phyloP scores from a whole-genome alignment of 768 basidiomycete species.

The Vishniacozyma victoriae region DNA sequence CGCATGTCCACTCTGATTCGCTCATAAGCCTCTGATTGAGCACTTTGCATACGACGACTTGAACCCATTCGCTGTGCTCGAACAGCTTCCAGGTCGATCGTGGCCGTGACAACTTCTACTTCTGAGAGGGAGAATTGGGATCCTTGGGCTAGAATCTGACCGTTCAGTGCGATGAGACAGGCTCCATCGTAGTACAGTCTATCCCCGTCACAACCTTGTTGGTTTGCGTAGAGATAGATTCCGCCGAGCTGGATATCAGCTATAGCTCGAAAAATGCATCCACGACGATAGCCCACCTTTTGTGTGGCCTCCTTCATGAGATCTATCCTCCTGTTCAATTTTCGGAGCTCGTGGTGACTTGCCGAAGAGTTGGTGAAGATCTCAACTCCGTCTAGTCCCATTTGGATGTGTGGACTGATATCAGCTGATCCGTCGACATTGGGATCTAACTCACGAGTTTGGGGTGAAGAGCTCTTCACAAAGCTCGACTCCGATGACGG shows the following conservation, averaged over 20 bases:
- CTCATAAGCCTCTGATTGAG: slow-evolving; percentile 65
- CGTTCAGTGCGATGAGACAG: slow-evolving; percentile 92
- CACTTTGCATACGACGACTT: slow-evolving; percentile 86
- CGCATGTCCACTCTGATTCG: slow-evolving; percentile 77
- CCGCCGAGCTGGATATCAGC: slow-evolving; percentile 70
- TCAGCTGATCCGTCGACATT: no score
- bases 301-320: slow-evolving; percentile 93
- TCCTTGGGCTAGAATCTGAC: slow-evolving; percentile 84
- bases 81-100: slow-evolving; percentile 94
- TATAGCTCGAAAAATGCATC: neutral
- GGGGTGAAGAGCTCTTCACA: slow-evolving; percentile 99
- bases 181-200: slow-evolving; percentile 97
- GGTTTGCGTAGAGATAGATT: slow-evolving; percentile 95
- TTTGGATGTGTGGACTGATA: slow-evolving; percentile 83
- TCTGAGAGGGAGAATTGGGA: slow-evolving; percentile 93
- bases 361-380: slow-evolving; percentile 99
- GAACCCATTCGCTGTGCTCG: slow-evolving; percentile 74
- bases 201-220: slow-evolving; percentile 98
- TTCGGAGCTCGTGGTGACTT: slow-evolving; percentile 97
- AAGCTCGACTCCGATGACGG: slow-evolving; percentile 91
- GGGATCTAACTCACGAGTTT: slow-evolving; percentile 59
- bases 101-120: slow-evolving; percentile 93
- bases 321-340: slow-evolving; percentile 82
- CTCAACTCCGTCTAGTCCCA: slow-evolving; percentile 98
- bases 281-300: slow-evolving; percentile 56